Base-by-base conservation (phyloP, 2,329 filamentous ascomycete species). In the Colletotrichum euphorbiae region DNA sequence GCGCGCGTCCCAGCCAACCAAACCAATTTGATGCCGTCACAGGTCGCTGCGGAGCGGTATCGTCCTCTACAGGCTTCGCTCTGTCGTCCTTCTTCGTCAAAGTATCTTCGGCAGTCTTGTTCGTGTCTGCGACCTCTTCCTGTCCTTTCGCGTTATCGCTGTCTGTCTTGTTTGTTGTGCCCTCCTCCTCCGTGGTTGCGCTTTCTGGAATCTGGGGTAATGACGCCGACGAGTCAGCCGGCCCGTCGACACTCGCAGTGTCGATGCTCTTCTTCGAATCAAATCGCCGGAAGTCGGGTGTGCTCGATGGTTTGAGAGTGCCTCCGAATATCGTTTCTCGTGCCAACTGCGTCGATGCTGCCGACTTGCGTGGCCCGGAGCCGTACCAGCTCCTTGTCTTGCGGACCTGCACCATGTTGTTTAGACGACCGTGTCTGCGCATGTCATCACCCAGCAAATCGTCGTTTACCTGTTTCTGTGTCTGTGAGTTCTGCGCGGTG, bases 361-460 rank as follows among this genome's bases (percentile, higher is more conserved):
- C 78, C 6, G 88, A 85, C 73, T 90, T 90, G 33, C 85, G 81
- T 17, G 87, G 85, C 86, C 86, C 89, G 17, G 88, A 87, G 60
- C 87, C 86, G 75, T 90, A 90, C 88, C 88, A 90, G 75, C 87
- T 89, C 54, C 80, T 80, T 8, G 83, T 77, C 74, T 87, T 87
- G 67, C 81, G 82, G 42, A 84, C 77, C 85, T 88, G 72, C 2
- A 46, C 67, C 17, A 28, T 38, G 24, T 6, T 19, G 15, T 19
- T 69, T 55, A 69, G 54, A 51, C 43, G 9, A 21, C 42, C 36
- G 48, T 19, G 52, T 42, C 33, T 19, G 8, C 13, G 24, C 17
- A 59, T 38, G 17, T 9, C 33, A 24, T 21, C 31, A 28, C 38
- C 17, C 17, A 56, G 11, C n/a, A 19, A 21, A 8, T 38, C 8